Base-by-base conservation (phyloP, 1,284 basidiomycete genomes). In the Rhizoctonia solani region DNA sequence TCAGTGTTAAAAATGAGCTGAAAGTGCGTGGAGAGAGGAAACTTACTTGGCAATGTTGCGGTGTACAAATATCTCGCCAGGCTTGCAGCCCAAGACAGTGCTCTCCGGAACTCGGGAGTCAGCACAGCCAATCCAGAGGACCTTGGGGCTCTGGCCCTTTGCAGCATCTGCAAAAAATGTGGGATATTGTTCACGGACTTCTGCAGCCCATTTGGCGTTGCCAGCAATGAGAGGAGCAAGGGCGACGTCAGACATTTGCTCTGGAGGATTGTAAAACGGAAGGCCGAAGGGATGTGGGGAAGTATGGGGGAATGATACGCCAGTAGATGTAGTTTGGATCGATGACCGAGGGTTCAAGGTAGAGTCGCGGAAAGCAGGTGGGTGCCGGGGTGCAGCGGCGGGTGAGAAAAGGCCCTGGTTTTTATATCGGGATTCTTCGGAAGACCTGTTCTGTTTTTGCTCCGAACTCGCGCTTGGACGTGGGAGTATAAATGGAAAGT, bases 81-180 rank as follows among this genome's bases (percentile, higher is more conserved):
- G 88, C 66, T 66, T 79, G 55, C 80, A 78, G 11, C 78, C 82
- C 0, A 83, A 81, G 56, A 86, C 70, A 67, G 86, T 81, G 16
- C 79, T 80, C 74, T 85, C 87, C 50, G 85, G 84, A 11, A 87
- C 86, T 30, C 86, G 80, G n/a, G 86, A 87, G 77, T 89, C 87
- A 27, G 84, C 80, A 74, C 70, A 89, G 52, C 87, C 89, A 72
- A 91, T 82, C 88, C 89, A 90, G 71, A 90, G 83, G 44, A 90
- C 79, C 80, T 90, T 88, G 23, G 92, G 92, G 0, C 76, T 72
- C 75, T 95, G 93, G 8, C 87, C 89, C 75, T 84, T 77, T 1
- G 86, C 84, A 2, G 79, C 82, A 69, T 83, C 73, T 4, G 77
- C 72, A 67, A 92, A 88, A 71, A 93, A 90, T 14, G 77, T 78